These are phyloP conservation scores for Pythium apleroticum DNA, from an alignment of 352 stramenopile genomes.

Conservation along the genomic window DNA sequence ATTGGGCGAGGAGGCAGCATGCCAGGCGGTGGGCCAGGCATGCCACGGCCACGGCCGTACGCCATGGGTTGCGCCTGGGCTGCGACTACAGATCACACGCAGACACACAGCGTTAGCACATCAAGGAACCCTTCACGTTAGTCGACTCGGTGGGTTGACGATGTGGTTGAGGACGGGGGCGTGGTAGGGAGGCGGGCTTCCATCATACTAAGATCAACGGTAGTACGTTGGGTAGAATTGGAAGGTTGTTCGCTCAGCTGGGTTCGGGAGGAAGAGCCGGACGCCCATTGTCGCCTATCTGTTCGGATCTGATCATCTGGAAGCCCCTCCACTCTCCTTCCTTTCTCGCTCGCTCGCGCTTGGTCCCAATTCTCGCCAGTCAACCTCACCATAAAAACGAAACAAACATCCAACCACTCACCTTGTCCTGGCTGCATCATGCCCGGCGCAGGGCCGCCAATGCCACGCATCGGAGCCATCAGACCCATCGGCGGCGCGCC, in stretches of 20 bases:
- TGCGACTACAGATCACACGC: conserved; percentile 43
- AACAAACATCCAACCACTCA: conserved; percentile 28
- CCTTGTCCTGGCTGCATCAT: conserved; percentile 91
- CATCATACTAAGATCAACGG: conserved; percentile 90
- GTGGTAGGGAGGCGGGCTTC: conserved; percentile 24
- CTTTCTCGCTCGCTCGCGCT: background rate
- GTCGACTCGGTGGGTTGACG: background rate
- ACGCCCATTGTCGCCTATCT: conserved; percentile 77
- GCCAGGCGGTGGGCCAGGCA: conserved; percentile 57
- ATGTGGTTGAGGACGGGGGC: background rate
- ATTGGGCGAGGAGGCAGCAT: conserved; percentile 46
- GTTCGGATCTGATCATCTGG: conserved; percentile 86
- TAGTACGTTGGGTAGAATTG: conserved; percentile 54
- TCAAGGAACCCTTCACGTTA: background rate
- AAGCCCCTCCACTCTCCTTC: conserved; percentile 21
- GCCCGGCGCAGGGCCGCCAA: conserved; percentile 74
- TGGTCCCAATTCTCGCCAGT: conserved; percentile 12
- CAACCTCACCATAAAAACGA: background rate
- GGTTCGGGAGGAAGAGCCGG: conserved; percentile 72
- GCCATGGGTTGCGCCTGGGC: conserved; percentile 78
- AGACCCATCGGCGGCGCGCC: conserved; percentile 82
- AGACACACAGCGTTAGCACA: conserved; percentile 10
- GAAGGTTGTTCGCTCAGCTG: conserved; percentile 48
- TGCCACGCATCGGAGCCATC: conserved; percentile 87
- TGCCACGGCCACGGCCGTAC: conserved; percentile 78